Conservation (phyloP, 2,329 filamentous ascomycete species). For the Paecilomyces dactylethromorphus region DNA sequence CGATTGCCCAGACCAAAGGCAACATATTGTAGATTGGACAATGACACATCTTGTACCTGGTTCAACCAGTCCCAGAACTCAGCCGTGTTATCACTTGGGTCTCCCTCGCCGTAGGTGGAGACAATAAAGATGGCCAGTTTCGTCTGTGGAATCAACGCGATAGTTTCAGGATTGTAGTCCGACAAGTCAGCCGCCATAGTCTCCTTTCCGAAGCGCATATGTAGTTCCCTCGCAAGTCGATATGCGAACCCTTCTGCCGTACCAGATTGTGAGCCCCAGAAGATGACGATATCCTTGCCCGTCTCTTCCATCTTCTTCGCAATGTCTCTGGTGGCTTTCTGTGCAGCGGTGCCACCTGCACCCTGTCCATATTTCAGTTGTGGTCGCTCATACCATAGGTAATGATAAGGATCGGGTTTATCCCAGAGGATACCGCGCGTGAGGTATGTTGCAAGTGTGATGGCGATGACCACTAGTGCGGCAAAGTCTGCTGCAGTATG, state of each 20-base stretch:
- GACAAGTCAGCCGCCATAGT: conserved; percentile 91
- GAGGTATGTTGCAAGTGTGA: conserved; percentile 34
- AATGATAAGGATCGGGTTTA: conserved; percentile 43
- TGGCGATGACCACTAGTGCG: conserved; percentile 28
- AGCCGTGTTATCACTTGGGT: conserved; percentile 90
- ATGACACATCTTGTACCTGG: conserved; percentile 62
- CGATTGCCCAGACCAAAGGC: conserved; percentile 92
- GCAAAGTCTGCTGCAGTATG: conserved; percentile 23
- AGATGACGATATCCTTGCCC: conserved; percentile 69
- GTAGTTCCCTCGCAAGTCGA: conserved; percentile 82
- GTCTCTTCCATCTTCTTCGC: conserved; percentile 37
- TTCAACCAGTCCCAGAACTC: conserved; percentile 86
- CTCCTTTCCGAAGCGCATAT: conserved; percentile 83
- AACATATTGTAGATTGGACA: conserved; percentile 68
- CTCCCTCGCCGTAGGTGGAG: conserved; percentile 90
- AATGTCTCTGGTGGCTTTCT: conserved; percentile 40
- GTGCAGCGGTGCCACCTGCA: not conserved
- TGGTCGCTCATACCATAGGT: conserved; percentile 45
- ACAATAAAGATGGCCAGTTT: conserved; percentile 86
- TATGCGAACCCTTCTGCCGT: conserved; percentile 93
- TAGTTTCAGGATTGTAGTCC: conserved; percentile 85
- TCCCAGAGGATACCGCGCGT: conserved; percentile 42
- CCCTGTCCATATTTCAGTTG: conserved; percentile 31
- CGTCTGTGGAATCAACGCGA: conserved; percentile 72
- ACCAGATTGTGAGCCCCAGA: conserved; percentile 92